Evolutionary conservation across 768 basidiomycete species (phyloP), one percentile per base, ranked within the genome.

Genomic region (Lentinula guzmanii): DNA sequence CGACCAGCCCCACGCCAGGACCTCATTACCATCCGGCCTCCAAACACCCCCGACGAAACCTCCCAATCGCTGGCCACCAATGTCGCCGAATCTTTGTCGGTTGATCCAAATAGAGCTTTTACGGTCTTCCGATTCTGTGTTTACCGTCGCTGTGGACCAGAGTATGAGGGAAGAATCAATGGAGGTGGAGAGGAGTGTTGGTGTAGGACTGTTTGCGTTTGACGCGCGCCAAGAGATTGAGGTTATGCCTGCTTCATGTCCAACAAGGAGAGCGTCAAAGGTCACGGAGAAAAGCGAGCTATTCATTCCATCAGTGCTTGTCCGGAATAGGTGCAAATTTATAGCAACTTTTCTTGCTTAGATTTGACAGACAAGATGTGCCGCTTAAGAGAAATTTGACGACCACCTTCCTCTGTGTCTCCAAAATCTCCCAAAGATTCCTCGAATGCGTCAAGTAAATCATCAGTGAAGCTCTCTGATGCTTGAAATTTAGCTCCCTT

Each of bases 201-300:
- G 79, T 1, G 66, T 65, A 11, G 74, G 68, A 5, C 64, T 35
- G 1, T 65, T 50, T 6, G 62, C 39, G 13, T 59, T 42, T 24
- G 69, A 68, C 1, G 89, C 85, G 10, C 87, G 80, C 94, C 95
- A 99, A 37, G 86, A 77, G n/a, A 98, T 71, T 35, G 88, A 90
- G 0, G 96, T 97, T 31, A 99, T 77, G 31, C 91, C 91, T 5
- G 89, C 90, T 76, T 99, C 97, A 68, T 99, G 97, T n/a, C 97
- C 96, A 24, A 98, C 77, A 18, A 99, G 81, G 9, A 99, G 83
- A 1, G 97, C 95, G 68, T 98, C 97, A 60, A 98, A 93, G 0
- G 90, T 91, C 41, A 97, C 83, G 6, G 89, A 85, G 69, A 86
- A 96, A 33, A 60, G 21, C 6, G 61, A 86, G 84, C 39, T 70